These are phyloP conservation scores for Capsicum chinense DNA, from an alignment of 257 asterid genomes.

Conservation along the genomic window DNA sequence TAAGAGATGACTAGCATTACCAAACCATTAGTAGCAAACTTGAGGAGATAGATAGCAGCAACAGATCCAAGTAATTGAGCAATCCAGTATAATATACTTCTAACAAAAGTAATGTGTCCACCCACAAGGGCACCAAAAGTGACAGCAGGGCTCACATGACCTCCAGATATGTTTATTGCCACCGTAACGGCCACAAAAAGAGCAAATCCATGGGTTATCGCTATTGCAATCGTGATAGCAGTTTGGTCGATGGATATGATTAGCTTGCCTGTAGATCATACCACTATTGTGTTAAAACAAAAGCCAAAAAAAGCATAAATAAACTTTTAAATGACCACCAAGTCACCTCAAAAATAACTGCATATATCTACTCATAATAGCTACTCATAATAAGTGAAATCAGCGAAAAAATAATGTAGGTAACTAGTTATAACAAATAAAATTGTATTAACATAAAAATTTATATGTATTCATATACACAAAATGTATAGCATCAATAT, in stretches of 20 bases:
- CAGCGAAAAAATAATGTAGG: too few species aligned
- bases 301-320: too few species aligned
- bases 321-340: background rate
- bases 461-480: background rate
- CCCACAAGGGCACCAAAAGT: conserved; percentile 70
- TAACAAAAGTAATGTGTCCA: conserved; percentile 62
- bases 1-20: conserved; percentile 30
- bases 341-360: background rate
- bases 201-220: conserved; percentile 75
- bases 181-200: conserved; percentile 72
- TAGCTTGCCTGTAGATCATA: conserved; percentile 50
- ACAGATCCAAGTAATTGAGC: conserved; percentile 49
- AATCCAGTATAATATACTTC: conserved; percentile 65
- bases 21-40: conserved; percentile 69
- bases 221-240: conserved; percentile 55
- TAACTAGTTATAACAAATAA: too few species aligned
- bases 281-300: background rate
- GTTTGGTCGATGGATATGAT: conserved; percentile 46
- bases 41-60: conserved; percentile 64
- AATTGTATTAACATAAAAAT: too few species aligned
- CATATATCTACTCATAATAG: too few species aligned
- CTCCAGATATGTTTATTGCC: conserved; percentile 77
- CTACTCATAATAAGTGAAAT: too few species aligned
- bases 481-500: too few species aligned
- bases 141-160: conserved; percentile 48